Evolutionary conservation across 2,329 filamentous ascomycete genomes (phyloP), one percentile per base, ranked within the genome.

Genomic region (Curvularia spicifera): DNA sequence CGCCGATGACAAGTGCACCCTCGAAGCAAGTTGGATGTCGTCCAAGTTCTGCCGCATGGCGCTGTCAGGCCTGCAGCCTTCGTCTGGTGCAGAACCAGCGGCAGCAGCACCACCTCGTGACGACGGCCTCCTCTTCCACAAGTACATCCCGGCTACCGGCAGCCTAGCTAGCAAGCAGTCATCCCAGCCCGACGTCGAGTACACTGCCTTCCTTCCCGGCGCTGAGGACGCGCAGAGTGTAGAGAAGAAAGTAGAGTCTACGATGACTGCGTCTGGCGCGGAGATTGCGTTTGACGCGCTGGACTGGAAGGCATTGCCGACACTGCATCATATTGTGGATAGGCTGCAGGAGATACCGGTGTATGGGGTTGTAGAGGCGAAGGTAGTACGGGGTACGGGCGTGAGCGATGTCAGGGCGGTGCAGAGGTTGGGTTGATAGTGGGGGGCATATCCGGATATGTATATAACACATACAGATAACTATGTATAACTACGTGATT

Each of bases 141-240:
- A 82, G 31, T 88, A 87, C 64, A 79, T 89, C 0, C 86, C 87
- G 0, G 76, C 79, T 3, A 83, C 85, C 0, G 83, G 84, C 1
- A 51, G 43, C 15, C 9, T 45, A 1, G 75, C 76, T 22, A 78
- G 72, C 1, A 65, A 72, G 35, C 79, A 78, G 45, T 60, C 69
- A 28, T 84, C 83, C 0, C 76, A 81, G 54, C 76, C 84, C 0
- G 86, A 87, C 51, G 81, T 78, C 1, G 82, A 85, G 62, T 85
- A 88, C 67, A 77, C 83, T 0, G 76, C 81, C 0, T 79, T 81
- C 50, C 69, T 79, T 9, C 72, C 76, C 1, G 65, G 68, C 45
- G 66, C 57, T 2, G 74, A 76, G 48, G 72, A 76, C 8, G 67
- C 65, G 22, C 75, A 73, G 54, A 61, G 63, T 0, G 60, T 67